Percentiles rank a stretch among this genome's conserved stretches.
These are phyloP conservation scores for Heritiera littoralis DNA, from an alignment of 345 rosid species.

Conservation along the genomic window DNA sequence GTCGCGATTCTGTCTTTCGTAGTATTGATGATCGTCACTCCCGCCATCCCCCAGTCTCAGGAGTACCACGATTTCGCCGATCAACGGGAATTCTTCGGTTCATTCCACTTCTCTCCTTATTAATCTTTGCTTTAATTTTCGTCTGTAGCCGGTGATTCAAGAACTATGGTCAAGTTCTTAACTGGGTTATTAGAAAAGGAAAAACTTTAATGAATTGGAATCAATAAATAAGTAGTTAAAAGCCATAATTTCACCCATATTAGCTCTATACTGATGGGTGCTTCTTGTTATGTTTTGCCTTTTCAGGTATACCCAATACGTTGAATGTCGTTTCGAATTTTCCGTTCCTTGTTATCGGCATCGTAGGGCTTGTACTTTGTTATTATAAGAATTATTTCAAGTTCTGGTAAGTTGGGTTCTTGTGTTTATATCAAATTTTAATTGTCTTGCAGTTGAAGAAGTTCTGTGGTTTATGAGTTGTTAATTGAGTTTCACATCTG, in stretches of 20 bases:
- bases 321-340: constrained; percentile 86
- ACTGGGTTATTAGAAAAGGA: background rate
- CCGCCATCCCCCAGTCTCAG: constrained; percentile 71
- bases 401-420: constrained; percentile 46
- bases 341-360: constrained; percentile 85
- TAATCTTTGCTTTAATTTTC: background rate
- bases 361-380: constrained; percentile 79
- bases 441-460: background rate
- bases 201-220: background rate
- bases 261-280: background rate
- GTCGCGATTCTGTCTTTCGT: constrained; percentile 66
- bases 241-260: background rate
- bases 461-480: background rate
- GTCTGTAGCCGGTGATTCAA: background rate
- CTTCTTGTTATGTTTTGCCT: constrained; percentile 10
- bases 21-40: constrained; percentile 85
- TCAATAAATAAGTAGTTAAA: background rate
- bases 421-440: background rate
- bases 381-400: constrained; percentile 65
- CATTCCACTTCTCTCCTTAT: background rate
- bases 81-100: constrained; percentile 80
- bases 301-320: constrained; percentile 83
- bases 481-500: constrained; percentile 6
- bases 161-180: background rate
- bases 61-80: constrained; percentile 92